Evolutionary conservation across 2,329 filamentous ascomycete species (phyloP).

Genomic region (Trichoderma simmonsii): DNA sequence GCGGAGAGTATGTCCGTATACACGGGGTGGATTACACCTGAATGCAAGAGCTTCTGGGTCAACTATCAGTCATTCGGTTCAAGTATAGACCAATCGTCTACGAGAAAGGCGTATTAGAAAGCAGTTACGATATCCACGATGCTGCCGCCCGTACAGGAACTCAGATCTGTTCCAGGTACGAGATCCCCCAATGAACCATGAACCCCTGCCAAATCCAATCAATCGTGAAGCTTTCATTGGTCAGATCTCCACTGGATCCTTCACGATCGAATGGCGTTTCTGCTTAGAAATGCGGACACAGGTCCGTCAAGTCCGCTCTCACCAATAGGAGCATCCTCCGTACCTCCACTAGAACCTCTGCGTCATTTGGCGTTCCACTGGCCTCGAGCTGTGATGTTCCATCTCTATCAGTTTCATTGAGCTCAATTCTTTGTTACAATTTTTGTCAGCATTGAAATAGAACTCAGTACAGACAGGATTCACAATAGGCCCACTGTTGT

Average conservation of each 20-base stretch:
- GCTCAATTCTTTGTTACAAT: not conserved
- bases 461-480: not conserved
- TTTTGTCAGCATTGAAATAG: not conserved
- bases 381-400: not conserved
- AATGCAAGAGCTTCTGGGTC: not conserved
- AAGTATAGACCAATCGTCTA: not conserved
- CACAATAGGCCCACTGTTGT: not conserved
- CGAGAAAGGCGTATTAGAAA: not conserved
- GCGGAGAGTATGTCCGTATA: not conserved
- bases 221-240: not conserved
- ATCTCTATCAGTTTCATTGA: not conserved
- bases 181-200: not conserved
- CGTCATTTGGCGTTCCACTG: not conserved
- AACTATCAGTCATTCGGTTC: not conserved
- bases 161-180: not conserved
- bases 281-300: conserved; percentile 18
- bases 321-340: conserved; percentile 15
- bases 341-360: not conserved
- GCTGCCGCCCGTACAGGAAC: not conserved
- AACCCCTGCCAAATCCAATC: not conserved
- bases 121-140: not conserved
- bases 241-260: not conserved
- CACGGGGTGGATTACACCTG: not conserved
- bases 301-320: conserved; percentile 20
- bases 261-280: not conserved